Base-by-base conservation (phyloP, 106 monocot genomes). In the Allium fistulosum region DNA sequence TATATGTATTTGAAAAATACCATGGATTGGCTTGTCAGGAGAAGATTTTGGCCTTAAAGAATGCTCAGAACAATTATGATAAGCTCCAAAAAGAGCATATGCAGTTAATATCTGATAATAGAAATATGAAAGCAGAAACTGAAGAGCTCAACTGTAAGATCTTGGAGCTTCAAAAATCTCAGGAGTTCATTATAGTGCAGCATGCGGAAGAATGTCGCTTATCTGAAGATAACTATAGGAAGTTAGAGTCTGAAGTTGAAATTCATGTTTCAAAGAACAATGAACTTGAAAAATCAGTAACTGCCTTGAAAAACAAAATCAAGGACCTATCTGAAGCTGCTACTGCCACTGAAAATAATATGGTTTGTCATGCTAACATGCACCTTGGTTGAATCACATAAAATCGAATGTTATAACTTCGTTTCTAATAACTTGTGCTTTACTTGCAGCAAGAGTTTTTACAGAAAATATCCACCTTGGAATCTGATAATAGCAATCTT, bases 141-240 rank as follows among this genome's bases (percentile, higher is more conserved):
- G 75, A 79, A 66, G 74, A 80, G 4, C 63, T 85, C 18, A 81
- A 79, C 50, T 60, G 56, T 47, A 87, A 77, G 80, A 76, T 85
- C 58, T 18, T 78, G n/a, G 93, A 99, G 63, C 58, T 87, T 65
- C 85, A 90, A 77, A 99, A 83, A 80, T 75, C 74, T 48, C 87
- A 93, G 68, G 90, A 99, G 70, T 83, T 85, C 79, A 66, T 76
- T 66, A 87, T 99, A 90, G 92, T 93, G 37, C 93, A 99, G 69
- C 87, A 93, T 87, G 99, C 81, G 58, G 90, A 99, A 53, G 99
- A 99, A 74, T 93, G 90, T 57, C 92, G 76, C 63, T 71, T 99
- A 66, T 71, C 74, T 63, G 99, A 99, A 87, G 90, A 90, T 61
- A 93, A 83, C 69, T 61, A 81, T 65, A 75, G 79, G 26, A 74